These are phyloP conservation scores for Penicillium cataractarum DNA, from an alignment of 495 filamentous ascomycete genomes.

Conservation along the genomic window DNA sequence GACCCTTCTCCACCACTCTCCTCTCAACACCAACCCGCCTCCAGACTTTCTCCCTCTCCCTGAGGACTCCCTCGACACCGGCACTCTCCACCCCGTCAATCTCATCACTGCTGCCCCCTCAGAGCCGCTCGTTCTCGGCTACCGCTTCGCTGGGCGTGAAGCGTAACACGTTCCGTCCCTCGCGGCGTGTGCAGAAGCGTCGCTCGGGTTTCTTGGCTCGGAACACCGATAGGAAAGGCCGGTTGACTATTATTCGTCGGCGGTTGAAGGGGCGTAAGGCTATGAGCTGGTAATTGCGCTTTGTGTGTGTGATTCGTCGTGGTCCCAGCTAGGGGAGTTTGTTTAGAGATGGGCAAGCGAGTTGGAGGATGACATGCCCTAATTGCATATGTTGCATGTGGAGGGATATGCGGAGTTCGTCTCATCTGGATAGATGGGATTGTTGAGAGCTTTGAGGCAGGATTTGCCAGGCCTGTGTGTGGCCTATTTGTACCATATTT, in stretches of 20 bases:
- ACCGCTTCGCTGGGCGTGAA: slow-evolving; percentile 53
- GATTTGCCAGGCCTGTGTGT: slow-evolving; percentile 12
- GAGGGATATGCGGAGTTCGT: background rate
- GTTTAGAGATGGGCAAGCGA: too few species aligned
- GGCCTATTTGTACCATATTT: slow-evolving; percentile 23
- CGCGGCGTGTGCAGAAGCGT: slow-evolving; percentile 71
- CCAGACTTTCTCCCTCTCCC: slow-evolving; percentile 31
- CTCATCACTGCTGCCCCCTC: slow-evolving; percentile 34
- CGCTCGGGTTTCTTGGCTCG: slow-evolving; percentile 69
- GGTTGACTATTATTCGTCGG: slow-evolving; percentile 60
- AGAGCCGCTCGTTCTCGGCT: slow-evolving; percentile 46
- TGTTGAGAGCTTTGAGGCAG: slow-evolving; percentile 1
- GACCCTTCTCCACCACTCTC: slow-evolving; percentile 31
- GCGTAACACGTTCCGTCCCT: slow-evolving; percentile 66
- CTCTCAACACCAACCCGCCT: slow-evolving; percentile 35
- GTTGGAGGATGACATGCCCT: background rate
- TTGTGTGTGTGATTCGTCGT: slow-evolving; percentile 6
- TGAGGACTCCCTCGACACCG: slow-evolving; percentile 13
- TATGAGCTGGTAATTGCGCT: slow-evolving; percentile 56
- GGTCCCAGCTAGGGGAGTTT: too few species aligned
- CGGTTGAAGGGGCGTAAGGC: slow-evolving; percentile 61
- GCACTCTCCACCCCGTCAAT: slow-evolving; percentile 27
- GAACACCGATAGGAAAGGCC: slow-evolving; percentile 56
- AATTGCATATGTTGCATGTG: background rate
- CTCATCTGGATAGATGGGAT: background rate